Conservation (phyloP, 1,284 basidiomycete genomes). For the Heterobasidion annosum region DNA sequence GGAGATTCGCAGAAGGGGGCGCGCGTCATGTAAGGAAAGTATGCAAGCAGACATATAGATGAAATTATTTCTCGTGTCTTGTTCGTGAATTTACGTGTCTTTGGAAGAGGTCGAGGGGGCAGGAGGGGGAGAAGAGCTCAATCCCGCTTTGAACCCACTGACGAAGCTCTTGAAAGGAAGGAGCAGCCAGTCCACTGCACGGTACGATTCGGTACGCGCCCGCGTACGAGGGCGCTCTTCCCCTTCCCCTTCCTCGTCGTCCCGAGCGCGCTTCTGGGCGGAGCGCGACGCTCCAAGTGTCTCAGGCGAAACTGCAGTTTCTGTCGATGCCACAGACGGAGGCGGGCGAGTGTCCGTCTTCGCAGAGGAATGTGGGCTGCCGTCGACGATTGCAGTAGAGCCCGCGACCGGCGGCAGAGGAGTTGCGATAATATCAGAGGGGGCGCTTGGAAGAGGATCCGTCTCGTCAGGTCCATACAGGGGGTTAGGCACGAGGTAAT, state of each 20-base stretch:
- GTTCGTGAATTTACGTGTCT: background rate
- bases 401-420: background rate
- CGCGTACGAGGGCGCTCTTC: constrained; percentile 32
- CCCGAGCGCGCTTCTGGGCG: constrained; percentile 40
- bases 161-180: constrained; percentile 54
- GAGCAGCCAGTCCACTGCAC: constrained; percentile 37
- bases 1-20: no score
- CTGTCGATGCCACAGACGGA: constrained; percentile 29
- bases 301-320: constrained; percentile 29
- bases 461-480: background rate
- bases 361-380: constrained; percentile 8
- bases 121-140: constrained; percentile 15
- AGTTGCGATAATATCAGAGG: background rate
- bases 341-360: constrained; percentile 20
- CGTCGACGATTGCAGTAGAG: background rate
- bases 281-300: background rate
- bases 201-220: constrained; percentile 36
- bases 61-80: background rate
- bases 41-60: background rate
- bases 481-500: constrained; percentile 13
- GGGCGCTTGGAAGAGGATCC: background rate
- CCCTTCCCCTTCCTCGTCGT: constrained; percentile 21
- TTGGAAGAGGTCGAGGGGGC: constrained; percentile 1
- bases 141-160: constrained; percentile 54
- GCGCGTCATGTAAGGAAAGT: background rate